Percentiles rank a stretch among this genome's conserved stretches.
These are phyloP conservation scores for Ploettnerulaceae sp. DNA, from an alignment of 2,329 filamentous ascomycete species.

Conservation along the genomic window DNA sequence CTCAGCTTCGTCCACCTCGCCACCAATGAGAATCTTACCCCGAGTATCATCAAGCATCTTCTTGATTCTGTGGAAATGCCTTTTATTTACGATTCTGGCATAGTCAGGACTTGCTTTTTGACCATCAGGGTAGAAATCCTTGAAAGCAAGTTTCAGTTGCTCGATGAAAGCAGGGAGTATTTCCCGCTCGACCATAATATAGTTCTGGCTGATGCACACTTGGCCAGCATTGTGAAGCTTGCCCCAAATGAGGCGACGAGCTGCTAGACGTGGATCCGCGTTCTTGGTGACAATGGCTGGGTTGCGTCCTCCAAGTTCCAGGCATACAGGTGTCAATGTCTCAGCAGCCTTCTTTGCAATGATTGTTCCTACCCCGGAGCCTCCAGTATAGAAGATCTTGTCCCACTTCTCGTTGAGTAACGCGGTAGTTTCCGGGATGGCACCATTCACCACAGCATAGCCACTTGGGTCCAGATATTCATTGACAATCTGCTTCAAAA, in stretches of 20 bases:
- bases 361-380: conserved; percentile 72
- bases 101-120: conserved; percentile 74
- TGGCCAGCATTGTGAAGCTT: conserved; percentile 86
- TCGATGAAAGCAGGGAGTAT: conserved; percentile 68
- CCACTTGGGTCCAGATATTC: conserved; percentile 70
- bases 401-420: conserved; percentile 89
- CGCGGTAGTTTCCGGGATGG: conserved; percentile 71
- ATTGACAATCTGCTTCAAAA: conserved; percentile 74
- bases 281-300: conserved; percentile 87
- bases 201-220: conserved; percentile 90
- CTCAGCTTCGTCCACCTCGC: conserved; percentile 71
- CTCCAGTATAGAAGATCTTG: conserved; percentile 97
- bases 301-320: conserved; percentile 89
- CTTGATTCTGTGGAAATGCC: conserved; percentile 78
- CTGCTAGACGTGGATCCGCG: conserved; percentile 74
- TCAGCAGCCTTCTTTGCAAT: conserved; percentile 86
- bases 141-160: conserved; percentile 65
- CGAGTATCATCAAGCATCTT: conserved; percentile 80
- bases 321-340: conserved; percentile 77
- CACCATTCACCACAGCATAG: conserved; percentile 77
- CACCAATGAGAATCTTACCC: conserved; percentile 84
- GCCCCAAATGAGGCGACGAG: conserved; percentile 80
- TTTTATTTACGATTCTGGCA: conserved; percentile 72
- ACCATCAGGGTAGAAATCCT: conserved; percentile 80
- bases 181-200: conserved; percentile 75